Evolutionary conservation across 2,329 filamentous ascomycete species (phyloP).

Genomic region (Dendryphion nanum): DNA sequence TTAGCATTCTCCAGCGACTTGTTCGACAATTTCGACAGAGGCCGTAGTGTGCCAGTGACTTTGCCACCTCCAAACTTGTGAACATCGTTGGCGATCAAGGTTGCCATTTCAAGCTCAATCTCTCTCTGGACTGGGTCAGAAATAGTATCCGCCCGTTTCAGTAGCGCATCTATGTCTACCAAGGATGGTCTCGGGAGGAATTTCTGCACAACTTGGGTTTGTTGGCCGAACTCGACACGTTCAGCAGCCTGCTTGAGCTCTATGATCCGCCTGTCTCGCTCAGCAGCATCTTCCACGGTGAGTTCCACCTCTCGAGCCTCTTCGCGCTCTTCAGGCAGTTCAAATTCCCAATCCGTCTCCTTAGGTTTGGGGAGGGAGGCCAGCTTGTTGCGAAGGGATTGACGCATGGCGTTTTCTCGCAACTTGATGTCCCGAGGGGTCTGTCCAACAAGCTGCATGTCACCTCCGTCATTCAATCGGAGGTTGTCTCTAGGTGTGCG

Average conservation of each 20-base stretch:
- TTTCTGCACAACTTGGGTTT: slow-evolving; percentile 89
- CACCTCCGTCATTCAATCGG: slow-evolving; percentile 72
- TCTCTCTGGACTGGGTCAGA: slow-evolving; percentile 64
- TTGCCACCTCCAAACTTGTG: slow-evolving; percentile 68
- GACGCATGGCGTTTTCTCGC: slow-evolving; percentile 66
- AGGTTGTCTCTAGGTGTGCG: slow-evolving; percentile 87
- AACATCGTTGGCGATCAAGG: slow-evolving; percentile 81
- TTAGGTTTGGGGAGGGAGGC: slow-evolving; percentile 87
- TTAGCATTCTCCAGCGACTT: slow-evolving; percentile 70
- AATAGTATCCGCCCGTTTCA: slow-evolving; percentile 61
- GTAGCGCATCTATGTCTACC: slow-evolving; percentile 68
- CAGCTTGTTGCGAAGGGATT: slow-evolving; percentile 70
- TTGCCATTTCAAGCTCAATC: slow-evolving; percentile 74
- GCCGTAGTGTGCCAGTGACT: slow-evolving; percentile 60
- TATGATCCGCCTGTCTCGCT: slow-evolving; percentile 70
- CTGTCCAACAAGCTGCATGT: slow-evolving; percentile 65
- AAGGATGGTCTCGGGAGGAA: slow-evolving; percentile 73
- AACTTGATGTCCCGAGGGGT: slow-evolving; percentile 76
- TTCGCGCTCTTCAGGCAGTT: slow-evolving; percentile 78
- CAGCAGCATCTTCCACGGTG: slow-evolving; percentile 67
- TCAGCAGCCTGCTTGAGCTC: slow-evolving; percentile 62
- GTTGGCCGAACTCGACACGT: slow-evolving; percentile 70
- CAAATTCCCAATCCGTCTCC: slow-evolving; percentile 90
- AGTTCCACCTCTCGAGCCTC: slow-evolving; percentile 56
- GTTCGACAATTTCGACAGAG: slow-evolving; percentile 68